Base-by-base conservation (phyloP, 306 rosid genomes). In the Senna siamea region DNA sequence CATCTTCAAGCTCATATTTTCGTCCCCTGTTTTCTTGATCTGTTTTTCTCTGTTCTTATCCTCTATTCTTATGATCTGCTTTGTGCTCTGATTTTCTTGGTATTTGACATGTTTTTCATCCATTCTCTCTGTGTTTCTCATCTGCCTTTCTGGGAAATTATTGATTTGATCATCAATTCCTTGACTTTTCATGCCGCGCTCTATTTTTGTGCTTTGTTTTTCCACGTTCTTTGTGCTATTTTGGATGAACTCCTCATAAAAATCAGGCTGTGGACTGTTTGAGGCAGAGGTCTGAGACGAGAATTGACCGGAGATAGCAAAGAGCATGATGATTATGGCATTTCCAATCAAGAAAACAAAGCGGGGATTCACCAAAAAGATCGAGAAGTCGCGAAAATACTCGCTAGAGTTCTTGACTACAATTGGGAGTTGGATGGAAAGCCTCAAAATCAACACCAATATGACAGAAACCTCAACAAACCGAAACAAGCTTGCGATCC, bases 301-400 rank as follows among this genome's bases (percentile, higher is more conserved):
- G 66, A 88, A 91, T 2, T 75, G 77, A 6, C 93, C 94, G 0
- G 97, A 88, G 53, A 86, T 80, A 6, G 78, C 92, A 37, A 91
- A 85, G 10, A 93, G 82, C 17, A 84, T 63, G 87, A 93, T 83
- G 70, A 93, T 74, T 13, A 93, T 93, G 7, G 66, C 53, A 74
- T 93, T 93, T 64, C 98, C 98, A 2, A 93, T 17, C 0, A 93
- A 64, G 22, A 93, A 93, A 76, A 89, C 90, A 52, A 88, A 86
- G 62, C 89, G 82, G 52, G 92, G 91, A 4, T 82, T 88, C 0
- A 81, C 75, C 58, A 93, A 2, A 73, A 78, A 57, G 19, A 81
- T 56, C 0, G 94, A 79, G 1, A 91, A 32, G 15, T 78, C 87
- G 2, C 67, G 80, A 70, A 93, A 77, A 67, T 79, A 89, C 67